Evolutionary conservation across 2,329 filamentous ascomycete genomes (phyloP), one percentile per base, ranked within the genome.

Genomic region (Venturia carpophila): DNA sequence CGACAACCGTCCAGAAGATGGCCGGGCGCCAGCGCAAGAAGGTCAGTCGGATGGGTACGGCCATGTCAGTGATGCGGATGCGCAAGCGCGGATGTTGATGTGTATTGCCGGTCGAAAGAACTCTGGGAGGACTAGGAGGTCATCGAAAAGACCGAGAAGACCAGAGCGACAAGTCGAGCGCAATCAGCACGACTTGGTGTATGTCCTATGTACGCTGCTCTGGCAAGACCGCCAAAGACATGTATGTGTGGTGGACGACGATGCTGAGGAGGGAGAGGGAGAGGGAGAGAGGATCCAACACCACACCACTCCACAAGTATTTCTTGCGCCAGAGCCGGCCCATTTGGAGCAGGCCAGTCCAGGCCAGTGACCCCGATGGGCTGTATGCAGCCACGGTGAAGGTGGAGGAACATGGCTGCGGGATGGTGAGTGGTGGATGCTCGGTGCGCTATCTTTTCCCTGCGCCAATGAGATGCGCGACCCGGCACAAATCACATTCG

Each of bases 1-100:
- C 79, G 68, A 81, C 24, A 24, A 64, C 37, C 5, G 62, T 58
- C 62, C 62, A 64, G 37, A 55, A 64, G 27, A 64, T 41, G 27
- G 42, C 37, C 19, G 43, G 27, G 27, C 45, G 34, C 62, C 62
- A 64, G 24, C 62, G 43, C 49, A 56, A 56, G 24, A 56, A 56
- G 19, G 27, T 55, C 42, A 58, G 11, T 37, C 47, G 34, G 27
- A 64, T 21, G 19, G 37, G 27, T 13, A 61, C 2, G 15, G 58
- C 58, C 58, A 61, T 61, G 27, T 19, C 42, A 24, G 34, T 61
- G 34, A 43, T 41, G 13, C 21, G 10, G 11, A 24, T 60, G 55
- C n/a, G 55, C 45, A n/a, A 49, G 45, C 45, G 45, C 45, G 45
- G 45, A 10, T 9, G 19, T 9, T 11, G 24, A 15, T 41, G 15